Conservation (phyloP, 345 rosid species). For the Eucalyptus cloeziana region DNA sequence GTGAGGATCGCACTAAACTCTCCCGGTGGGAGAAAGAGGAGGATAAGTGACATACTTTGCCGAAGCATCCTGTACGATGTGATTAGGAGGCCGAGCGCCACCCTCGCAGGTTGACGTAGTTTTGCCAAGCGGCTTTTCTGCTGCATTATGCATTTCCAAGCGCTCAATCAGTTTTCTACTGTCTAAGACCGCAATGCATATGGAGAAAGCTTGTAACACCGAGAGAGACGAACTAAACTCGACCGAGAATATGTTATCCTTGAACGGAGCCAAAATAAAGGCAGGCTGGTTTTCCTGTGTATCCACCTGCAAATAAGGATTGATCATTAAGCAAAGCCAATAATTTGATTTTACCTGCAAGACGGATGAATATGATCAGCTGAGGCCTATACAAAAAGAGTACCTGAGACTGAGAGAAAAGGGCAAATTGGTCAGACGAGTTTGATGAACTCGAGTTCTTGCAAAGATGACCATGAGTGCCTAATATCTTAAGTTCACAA, state of each 20-base stretch:
- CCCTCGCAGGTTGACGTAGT: constrained; percentile 3
- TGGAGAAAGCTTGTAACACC: constrained; percentile 73
- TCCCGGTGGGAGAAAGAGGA: constrained; percentile 64
- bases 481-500: constrained; percentile 63
- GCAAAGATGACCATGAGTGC: constrained; percentile 17
- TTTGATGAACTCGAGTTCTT: constrained; percentile 1
- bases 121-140: constrained; percentile 16
- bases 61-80: constrained; percentile 20
- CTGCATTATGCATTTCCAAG: background rate
- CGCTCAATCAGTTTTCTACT: constrained; percentile 18
- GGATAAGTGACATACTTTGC: constrained; percentile 53
- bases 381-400: background rate
- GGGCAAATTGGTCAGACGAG: constrained; percentile 5
- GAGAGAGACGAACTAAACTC: constrained; percentile 67
- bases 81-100: constrained; percentile 16
- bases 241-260: constrained; percentile 75
- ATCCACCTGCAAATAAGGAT: constrained; percentile 37
- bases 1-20: constrained; percentile 25
- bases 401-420: constrained; percentile 1
- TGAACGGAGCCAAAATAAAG: constrained; percentile 55
- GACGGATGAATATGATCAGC: background rate
- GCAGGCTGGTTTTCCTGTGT: constrained; percentile 33
- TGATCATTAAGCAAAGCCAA: background rate
- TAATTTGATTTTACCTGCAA: background rate
- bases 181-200: constrained; percentile 66